These are phyloP conservation scores for Jacaranda copaia DNA, from an alignment of 257 asterid species.

Conservation along the genomic window DNA sequence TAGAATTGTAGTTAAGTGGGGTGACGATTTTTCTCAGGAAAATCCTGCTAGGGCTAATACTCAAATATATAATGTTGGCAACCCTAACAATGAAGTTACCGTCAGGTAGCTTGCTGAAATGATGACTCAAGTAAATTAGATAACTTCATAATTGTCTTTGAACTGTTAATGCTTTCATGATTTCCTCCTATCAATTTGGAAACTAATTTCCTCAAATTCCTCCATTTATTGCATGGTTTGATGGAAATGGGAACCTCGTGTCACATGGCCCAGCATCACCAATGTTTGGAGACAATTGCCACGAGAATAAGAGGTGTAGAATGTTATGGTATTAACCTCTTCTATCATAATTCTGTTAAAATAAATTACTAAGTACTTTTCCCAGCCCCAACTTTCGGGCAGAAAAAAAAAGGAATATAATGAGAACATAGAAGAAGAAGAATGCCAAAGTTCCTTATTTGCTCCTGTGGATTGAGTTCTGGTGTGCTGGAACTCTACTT, in stretches of 20 bases:
- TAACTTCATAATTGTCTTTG: background rate
- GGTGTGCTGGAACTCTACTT: too few species aligned
- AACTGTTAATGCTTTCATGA: background rate
- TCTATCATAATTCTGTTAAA: background rate
- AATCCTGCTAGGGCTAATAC: conserved; percentile 82
- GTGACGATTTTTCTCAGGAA: conserved; percentile 48
- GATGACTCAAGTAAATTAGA: conserved; percentile 65
- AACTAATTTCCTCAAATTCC: background rate
- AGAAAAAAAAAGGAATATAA: background rate
- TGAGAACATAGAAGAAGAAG: conserved; percentile 23
- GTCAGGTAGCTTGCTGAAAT: conserved; percentile 79
- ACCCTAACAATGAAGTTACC: conserved; percentile 79
- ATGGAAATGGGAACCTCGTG: too few species aligned
- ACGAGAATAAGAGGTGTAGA: conserved; percentile 11
- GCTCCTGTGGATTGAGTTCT: too few species aligned
- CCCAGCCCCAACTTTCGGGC: conserved; percentile 7
- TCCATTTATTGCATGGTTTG: conserved; percentile 9
- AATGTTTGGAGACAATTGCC: background rate
- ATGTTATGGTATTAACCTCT: background rate
- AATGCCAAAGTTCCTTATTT: background rate
- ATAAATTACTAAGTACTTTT: conserved; percentile 8
- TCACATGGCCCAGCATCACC: conserved; percentile 5
- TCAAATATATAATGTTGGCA: conserved; percentile 76
- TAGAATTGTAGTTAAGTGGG: conserved; percentile 30
- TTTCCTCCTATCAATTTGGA: background rate